Evolutionary conservation across 345 rosid genomes (phyloP), one percentile per base, ranked within the genome.

Genomic region (Iberis pinnata): DNA sequence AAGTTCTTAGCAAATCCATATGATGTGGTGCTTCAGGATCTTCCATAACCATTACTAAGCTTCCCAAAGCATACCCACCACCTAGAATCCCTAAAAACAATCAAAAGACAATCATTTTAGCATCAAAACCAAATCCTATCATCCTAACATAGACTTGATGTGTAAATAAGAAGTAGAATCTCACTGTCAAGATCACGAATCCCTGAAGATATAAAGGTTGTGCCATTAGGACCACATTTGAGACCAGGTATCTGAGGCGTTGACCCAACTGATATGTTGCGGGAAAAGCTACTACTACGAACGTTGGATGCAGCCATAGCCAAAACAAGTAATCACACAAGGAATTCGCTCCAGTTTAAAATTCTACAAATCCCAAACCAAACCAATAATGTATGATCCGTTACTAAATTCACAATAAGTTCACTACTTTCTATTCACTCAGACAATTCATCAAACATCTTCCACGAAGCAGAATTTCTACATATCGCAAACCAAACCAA

Each of bases 11-110:
- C 49, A 92, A 57, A 53, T 84, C 89, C 98, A 88, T 84, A 74
- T 90, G 93, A 83, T 90, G 98, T 7, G 96, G 98, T 9, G 96
- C 89, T 71, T 92, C 93, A 2, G 96, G 81, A 73, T 84, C 96
- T 78, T 92, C 95, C 98, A 92, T 88, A 60, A 92, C 82, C 85
- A 92, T 76, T 15, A 88, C 89, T 51, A 92, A 62, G 58, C 89
- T 83, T 31, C 98, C 96, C 56, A 92, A n/a, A 62, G 93, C 66
- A 65, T 82, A 75, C 39, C 95, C 98, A 24, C 93, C 98, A 5
- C 96, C 96, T 9, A 88, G 50, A 41, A 88, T 83, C 72, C 70
- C 98, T 85, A 60, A 9, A 74, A 36, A 27, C 9, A 13, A 51
- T 38, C 31, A 18, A 62, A 67, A 32, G 43, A 58, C 48, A 29